Evolutionary conservation across 2,329 filamentous ascomycete genomes (phyloP).

Genomic region (Phoma sp.): DNA sequence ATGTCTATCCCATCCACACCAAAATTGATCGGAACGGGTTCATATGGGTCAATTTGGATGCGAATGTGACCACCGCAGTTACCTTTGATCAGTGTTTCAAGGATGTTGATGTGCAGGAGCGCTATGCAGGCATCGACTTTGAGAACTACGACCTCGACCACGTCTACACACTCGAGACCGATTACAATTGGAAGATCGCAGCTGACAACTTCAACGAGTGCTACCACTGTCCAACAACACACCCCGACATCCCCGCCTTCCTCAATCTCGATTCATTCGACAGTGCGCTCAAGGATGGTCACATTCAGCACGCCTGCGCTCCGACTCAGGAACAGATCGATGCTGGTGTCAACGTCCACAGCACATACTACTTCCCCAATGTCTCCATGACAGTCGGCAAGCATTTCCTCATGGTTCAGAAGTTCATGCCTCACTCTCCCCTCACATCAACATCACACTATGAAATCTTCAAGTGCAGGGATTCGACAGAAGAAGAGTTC

Average conservation of each 20-base stretch:
- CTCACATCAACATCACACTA: conserved; percentile 62
- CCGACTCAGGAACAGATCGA: conserved; percentile 27
- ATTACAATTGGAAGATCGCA: conserved; percentile 38
- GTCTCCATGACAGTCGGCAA: conserved; percentile 27
- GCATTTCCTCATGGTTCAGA: conserved; percentile 67
- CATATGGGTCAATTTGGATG: conserved; percentile 34
- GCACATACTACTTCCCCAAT: conserved; percentile 39
- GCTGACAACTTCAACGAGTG: conserved; percentile 70
- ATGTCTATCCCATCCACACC: conserved; percentile 31
- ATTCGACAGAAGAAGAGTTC: conserved; percentile 64
- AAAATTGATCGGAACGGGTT: conserved; percentile 27
- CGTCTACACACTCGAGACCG: conserved; percentile 31
- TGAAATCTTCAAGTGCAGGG: conserved; percentile 66
- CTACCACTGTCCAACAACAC: conserved; percentile 66
- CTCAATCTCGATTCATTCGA: conserved; percentile 62
- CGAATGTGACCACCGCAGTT: neutral
- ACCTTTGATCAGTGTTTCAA: conserved; percentile 20
- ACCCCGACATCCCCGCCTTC: conserved; percentile 63
- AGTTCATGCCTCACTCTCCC: conserved; percentile 62
- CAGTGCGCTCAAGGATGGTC: conserved; percentile 28
- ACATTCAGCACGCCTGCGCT: conserved; percentile 35
- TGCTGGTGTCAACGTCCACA: conserved; percentile 28
- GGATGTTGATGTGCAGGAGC: conserved; percentile 32
- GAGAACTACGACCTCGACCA: conserved; percentile 32
- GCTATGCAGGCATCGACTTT: conserved; percentile 27